These are phyloP conservation scores for Alternaria brassicicola DNA, from an alignment of 2,329 filamentous ascomycete species.

Conservation along the genomic window DNA sequence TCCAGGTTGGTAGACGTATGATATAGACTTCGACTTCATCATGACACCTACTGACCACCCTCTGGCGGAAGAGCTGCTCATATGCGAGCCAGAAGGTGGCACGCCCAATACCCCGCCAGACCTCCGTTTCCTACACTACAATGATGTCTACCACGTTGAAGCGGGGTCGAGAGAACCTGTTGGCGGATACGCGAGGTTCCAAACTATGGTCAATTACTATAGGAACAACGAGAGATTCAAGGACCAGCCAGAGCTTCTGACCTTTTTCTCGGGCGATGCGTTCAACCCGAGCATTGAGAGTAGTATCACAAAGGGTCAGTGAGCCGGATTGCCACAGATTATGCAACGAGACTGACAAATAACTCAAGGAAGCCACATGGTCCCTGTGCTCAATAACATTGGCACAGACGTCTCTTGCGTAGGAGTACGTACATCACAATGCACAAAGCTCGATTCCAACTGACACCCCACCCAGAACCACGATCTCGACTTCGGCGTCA, in stretches of 20 bases:
- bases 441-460: background rate
- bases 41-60: constrained; percentile 38
- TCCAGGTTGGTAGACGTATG: background rate
- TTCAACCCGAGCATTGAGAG: constrained; percentile 92
- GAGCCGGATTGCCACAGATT: too few species aligned
- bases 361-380: constrained; percentile 75
- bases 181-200: constrained; percentile 81
- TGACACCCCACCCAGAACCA: constrained; percentile 67
- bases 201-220: constrained; percentile 78
- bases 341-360: background rate
- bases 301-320: constrained; percentile 79
- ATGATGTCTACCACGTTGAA: constrained; percentile 93
- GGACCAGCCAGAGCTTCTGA: constrained; percentile 70
- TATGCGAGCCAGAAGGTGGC: constrained; percentile 52
- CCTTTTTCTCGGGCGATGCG: constrained; percentile 88
- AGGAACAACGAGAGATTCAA: constrained; percentile 65
- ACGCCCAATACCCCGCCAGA: constrained; percentile 63
- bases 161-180: constrained; percentile 76
- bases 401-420: constrained; percentile 82
- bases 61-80: constrained; percentile 43
- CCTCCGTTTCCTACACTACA: constrained; percentile 85
- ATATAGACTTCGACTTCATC: constrained; percentile 4
- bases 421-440: constrained; percentile 63
- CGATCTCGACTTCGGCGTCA: constrained; percentile 88
- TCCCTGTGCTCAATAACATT: constrained; percentile 78